Conservation (phyloP, 148 eudicot species). For the Chenopodium quinoa region DNA sequence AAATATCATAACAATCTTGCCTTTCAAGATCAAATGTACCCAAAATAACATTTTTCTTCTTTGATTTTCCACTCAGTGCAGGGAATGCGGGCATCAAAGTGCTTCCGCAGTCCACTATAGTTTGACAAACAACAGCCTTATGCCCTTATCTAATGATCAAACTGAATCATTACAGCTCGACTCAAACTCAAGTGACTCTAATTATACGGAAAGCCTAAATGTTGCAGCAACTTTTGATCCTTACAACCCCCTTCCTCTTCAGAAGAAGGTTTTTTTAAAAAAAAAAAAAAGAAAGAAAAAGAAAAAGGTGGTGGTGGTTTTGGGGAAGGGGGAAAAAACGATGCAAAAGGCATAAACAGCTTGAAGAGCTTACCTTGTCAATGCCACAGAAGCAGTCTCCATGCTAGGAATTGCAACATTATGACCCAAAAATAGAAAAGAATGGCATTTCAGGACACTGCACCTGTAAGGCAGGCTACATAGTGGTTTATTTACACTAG, state of each 20-base stretch:
- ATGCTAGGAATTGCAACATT: slow-evolving; percentile 35
- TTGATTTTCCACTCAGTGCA: not conserved
- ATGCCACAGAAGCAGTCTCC: slow-evolving; percentile 52
- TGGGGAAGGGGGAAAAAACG: too few species aligned
- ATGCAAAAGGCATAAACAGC: not conserved
- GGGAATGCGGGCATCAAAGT: not conserved
- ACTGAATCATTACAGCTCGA: not conserved
- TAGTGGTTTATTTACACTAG: slow-evolving; percentile 36
- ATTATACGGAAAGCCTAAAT: not conserved
- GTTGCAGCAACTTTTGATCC: not conserved
- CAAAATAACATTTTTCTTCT: too few species aligned
- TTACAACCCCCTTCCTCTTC: not conserved
- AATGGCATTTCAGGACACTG: slow-evolving; percentile 47
- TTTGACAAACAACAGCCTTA: not conserved
- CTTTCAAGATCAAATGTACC: not conserved
- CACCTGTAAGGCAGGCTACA: slow-evolving; percentile 36
- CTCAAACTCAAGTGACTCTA: not conserved
- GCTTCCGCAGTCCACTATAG: not conserved
- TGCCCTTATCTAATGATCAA: not conserved
- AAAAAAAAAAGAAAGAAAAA: not conserved
- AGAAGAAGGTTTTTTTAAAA: too few species aligned
- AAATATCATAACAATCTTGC: not conserved
- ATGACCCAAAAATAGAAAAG: slow-evolving; percentile 47
- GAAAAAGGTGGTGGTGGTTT: not conserved
- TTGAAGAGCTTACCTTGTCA: slow-evolving; percentile 50